Conservation (phyloP, 257 asterid genomes). For the Solanum paucissectum region DNA sequence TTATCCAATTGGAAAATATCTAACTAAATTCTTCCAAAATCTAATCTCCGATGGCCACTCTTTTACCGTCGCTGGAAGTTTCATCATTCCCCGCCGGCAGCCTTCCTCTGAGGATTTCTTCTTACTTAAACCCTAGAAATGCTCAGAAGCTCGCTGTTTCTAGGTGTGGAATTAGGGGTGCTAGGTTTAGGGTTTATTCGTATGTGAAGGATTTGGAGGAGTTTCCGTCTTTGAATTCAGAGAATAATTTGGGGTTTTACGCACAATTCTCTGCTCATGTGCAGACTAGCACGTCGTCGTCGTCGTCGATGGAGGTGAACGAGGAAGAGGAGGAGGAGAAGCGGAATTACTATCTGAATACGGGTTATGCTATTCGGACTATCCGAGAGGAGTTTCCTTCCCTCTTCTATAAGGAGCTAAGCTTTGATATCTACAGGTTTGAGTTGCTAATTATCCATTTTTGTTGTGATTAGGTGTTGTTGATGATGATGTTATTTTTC, state of each 20-base stretch:
- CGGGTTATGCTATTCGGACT: conserved; percentile 86
- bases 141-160: not conserved
- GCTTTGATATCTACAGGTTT: conserved; percentile 84
- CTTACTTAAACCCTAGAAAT: not conserved
- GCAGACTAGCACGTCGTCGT: conserved; percentile 24
- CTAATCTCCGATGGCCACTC: conserved; percentile 18
- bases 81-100: conserved; percentile 8
- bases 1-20: conserved; percentile 5
- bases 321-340: conserved; percentile 65
- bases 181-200: conserved; percentile 30
- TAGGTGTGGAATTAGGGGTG: conserved; percentile 8
- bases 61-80: conserved; percentile 24
- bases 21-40: not conserved
- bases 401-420: conserved; percentile 63
- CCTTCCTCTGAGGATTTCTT: not conserved
- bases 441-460: not conserved
- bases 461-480: not conserved
- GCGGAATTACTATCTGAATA: conserved; percentile 70
- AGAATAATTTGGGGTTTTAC: conserved; percentile 29
- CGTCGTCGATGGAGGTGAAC: conserved; percentile 24
- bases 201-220: conserved; percentile 48
- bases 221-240: conserved; percentile 28
- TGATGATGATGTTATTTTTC: not conserved
- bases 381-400: conserved; percentile 83
- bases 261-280: conserved; percentile 33